phyloP scores from a whole-genome alignment of 2,329 filamentous ascomycete species.

The Paraphaeosphaeria sporulosa region DNA sequence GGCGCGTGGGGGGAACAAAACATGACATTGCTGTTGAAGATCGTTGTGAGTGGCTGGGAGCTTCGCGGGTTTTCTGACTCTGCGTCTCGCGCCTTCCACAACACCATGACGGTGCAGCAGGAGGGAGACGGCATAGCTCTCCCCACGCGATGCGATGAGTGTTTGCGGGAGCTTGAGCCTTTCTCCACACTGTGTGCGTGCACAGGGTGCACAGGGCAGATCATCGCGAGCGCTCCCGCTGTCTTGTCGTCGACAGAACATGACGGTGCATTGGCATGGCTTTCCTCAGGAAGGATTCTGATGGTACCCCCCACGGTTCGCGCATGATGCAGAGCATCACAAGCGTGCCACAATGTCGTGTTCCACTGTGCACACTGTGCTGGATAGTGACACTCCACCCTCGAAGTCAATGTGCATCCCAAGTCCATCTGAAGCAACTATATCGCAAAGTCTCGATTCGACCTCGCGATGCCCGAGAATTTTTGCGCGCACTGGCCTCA shows the following conservation, averaged over 20 bases:
- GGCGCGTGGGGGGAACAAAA: slow-evolving; percentile 2
- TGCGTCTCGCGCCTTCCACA: neutral
- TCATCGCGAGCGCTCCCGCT: too few relatives aligned
- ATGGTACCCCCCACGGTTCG: neutral
- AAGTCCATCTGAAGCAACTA: neutral
- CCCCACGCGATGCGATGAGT: slow-evolving; percentile 6
- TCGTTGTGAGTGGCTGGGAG: neutral
- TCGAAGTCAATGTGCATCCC: neutral
- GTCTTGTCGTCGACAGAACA: neutral
- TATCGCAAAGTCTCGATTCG: neutral
- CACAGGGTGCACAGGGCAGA: slow-evolving; percentile 3
- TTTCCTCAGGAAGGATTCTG: neutral
- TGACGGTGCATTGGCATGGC: slow-evolving; percentile 9
- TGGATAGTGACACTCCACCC: neutral
- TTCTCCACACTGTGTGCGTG: slow-evolving; percentile 5
- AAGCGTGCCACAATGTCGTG: too few relatives aligned
- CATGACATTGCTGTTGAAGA: slow-evolving; percentile 3
- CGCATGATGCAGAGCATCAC: slow-evolving; percentile 9
- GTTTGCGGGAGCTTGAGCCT: neutral
- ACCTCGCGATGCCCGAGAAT: neutral
- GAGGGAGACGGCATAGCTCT: neutral
- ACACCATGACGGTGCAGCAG: slow-evolving; percentile 7
- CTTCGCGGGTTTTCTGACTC: slow-evolving; percentile 1
- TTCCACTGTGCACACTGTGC: slow-evolving; percentile 4
- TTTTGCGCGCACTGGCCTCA: neutral